Conservation (phyloP, 2,329 filamentous ascomycete genomes). For the Talaromyces sp. region DNA sequence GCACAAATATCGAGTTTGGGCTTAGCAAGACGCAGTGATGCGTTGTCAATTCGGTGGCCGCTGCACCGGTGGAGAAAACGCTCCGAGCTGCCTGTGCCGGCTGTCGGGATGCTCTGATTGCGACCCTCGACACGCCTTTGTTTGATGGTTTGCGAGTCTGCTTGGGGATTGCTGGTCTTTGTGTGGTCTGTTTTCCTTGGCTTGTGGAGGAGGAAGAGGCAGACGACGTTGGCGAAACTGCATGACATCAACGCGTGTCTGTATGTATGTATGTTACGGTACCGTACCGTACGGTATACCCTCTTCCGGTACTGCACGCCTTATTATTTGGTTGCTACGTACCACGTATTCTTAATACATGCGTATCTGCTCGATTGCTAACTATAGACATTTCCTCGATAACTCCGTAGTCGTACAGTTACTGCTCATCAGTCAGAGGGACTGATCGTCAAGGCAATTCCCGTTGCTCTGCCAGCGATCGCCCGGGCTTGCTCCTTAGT, state of each 20-base stretch:
- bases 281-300: neutral
- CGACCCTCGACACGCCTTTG: neutral
- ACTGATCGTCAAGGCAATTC: neutral
- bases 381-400: too few relatives aligned
- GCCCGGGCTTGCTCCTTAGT: neutral
- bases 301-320: too few relatives aligned
- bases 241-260: neutral
- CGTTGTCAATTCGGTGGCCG: conserved; percentile 64
- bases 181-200: neutral
- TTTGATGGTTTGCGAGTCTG: neutral
- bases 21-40: conserved; percentile 62
- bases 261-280: too few relatives aligned
- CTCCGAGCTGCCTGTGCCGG: neutral
- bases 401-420: too few relatives aligned
- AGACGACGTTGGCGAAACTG: neutral
- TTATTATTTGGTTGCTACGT: too few relatives aligned
- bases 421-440: neutral
- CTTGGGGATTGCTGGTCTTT: too few relatives aligned
- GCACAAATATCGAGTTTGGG: neutral
- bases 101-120: neutral
- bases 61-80: conserved; percentile 15
- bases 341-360: too few relatives aligned
- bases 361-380: too few relatives aligned
- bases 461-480: neutral
- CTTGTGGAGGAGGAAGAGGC: neutral